These are phyloP conservation scores for Microcyclospora tardicrescens DNA, from an alignment of 2,329 filamentous ascomycete genomes.

Conservation along the genomic window DNA sequence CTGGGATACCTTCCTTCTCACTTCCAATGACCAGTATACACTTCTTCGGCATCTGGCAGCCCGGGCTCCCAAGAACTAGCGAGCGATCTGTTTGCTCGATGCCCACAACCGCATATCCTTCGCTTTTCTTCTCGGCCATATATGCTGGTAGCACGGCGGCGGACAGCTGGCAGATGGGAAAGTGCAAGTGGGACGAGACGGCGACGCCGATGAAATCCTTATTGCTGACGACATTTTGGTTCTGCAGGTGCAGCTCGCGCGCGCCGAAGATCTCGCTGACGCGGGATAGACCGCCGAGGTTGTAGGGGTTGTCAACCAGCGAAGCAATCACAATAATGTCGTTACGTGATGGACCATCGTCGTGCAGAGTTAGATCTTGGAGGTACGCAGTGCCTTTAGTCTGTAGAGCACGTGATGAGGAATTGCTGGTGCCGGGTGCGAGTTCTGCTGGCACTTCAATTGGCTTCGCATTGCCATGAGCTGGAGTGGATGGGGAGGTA, in stretches of 20 bases:
- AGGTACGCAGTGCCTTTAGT: constrained; percentile 38
- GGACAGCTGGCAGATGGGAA: constrained; percentile 29
- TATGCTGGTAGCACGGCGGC: constrained; percentile 20
- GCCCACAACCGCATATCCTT: constrained; percentile 39
- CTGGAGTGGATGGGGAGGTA: background rate
- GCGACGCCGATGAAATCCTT: constrained; percentile 39
- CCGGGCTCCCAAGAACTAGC: constrained; percentile 28
- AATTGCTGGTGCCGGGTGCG: constrained; percentile 2
- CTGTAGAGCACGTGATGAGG: constrained; percentile 28
- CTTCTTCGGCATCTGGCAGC: constrained; percentile 21
- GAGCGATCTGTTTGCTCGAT: constrained; percentile 42
- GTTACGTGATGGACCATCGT: constrained; percentile 14
- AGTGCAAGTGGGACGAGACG: constrained; percentile 37
- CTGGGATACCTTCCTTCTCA: constrained; percentile 39
- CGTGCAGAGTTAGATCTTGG: constrained; percentile 16
- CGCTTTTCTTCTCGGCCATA: constrained; percentile 28
- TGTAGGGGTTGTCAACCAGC: constrained; percentile 37
- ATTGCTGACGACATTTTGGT: constrained; percentile 28
- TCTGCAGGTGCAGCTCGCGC: constrained; percentile 31
- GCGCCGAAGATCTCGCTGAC: constrained; percentile 40
- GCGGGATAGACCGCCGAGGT: constrained; percentile 38
- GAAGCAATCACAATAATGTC: constrained; percentile 37
- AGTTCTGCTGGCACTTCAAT: background rate
- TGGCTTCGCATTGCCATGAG: background rate
- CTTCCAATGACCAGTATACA: constrained; percentile 35